Evolutionary conservation across 306 rosid species (phyloP), one percentile per base, ranked within the genome.

Genomic region (Citrullus mucosospermus): DNA sequence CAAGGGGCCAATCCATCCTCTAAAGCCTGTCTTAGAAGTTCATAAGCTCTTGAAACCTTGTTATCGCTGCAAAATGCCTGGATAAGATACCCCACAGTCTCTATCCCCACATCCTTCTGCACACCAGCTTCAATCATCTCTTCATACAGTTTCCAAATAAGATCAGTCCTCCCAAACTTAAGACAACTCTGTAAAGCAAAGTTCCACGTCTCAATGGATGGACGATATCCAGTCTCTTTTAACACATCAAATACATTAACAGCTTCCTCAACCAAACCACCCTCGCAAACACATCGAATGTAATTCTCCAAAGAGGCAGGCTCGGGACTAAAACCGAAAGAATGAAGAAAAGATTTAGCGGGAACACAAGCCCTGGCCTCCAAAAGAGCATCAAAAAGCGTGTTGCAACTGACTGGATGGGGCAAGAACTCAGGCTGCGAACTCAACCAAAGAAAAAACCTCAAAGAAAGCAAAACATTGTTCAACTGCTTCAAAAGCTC

Each of bases 401-500:
- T 85, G 69, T 77, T 77, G 55, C 85, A 87, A 2, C 90, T 86
- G 43, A 85, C 46, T 9, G 86, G 88, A 25, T 88, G 85, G 0
- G 90, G 92, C 8, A 83, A 76, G 79, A 90, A 91, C 38, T 73
- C 81, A 44, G 80, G 74, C 14, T 34, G 78, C 65, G 97, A 90
- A 79, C 87, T 83, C 2, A 93, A 67, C 91, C 91, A 91, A n/a
- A 75, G 80, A 75, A 89, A 91, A 82, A 93, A 93, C 44, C 98
- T 87, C 39, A 93, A 89, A 48, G 93, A 89, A 16, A 87, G 89
- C 54, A 91, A 76, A 4, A 84, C 85, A 54, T 90, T 87, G 72
- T 77, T 86, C 80, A 91, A 92, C 53, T 84, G 88, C 53, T 86
- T 88, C 70, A 86, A 60, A 66, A 88, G 80, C 81, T 61, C 86